These are phyloP conservation scores for Medicago lupulina DNA, from an alignment of 306 rosid genomes.

Conservation along the genomic window DNA sequence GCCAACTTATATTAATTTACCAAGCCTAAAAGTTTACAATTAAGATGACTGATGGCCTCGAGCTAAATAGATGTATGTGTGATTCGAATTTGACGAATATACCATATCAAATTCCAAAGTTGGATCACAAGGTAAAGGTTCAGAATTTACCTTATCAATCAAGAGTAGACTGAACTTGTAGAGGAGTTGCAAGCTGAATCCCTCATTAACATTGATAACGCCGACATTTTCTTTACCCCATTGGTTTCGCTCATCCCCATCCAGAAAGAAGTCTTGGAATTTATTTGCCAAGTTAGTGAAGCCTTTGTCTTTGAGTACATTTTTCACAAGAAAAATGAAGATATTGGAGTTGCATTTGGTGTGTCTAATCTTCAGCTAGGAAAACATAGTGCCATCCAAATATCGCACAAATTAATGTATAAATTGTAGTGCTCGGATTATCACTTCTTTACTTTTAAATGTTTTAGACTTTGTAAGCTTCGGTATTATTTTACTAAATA, in stretches of 20 bases:
- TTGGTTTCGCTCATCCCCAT: conserved; percentile 35
- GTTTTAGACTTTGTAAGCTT: background rate
- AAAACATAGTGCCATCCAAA: conserved; percentile 17
- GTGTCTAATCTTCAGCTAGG: conserved; percentile 7
- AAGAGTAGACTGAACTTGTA: conserved; percentile 66
- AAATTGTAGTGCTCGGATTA: conserved; percentile 5
- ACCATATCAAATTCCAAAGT: conserved; percentile 11
- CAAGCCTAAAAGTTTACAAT: too few species aligned
- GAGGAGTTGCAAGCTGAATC: conserved; percentile 71
- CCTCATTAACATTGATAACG: conserved; percentile 57
- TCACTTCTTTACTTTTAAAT: background rate
- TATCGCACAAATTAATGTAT: too few species aligned
- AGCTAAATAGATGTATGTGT: background rate
- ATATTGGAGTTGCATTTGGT: background rate
- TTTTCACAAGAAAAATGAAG: conserved; percentile 29
- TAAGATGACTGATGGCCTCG: background rate
- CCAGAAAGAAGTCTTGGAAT: background rate
- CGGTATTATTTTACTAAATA: background rate
- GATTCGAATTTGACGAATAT: background rate
- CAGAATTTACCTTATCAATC: conserved; percentile 71
- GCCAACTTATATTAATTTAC: conserved; percentile 7
- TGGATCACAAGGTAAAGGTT: conserved; percentile 27
- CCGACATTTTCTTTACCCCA: conserved; percentile 74
- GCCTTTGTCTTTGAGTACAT: background rate
- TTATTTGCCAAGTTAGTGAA: background rate